A percentile compares a stretch with the other conserved stretches of the same genome.
Evolutionary conservation across 257 asterid genomes (phyloP).

Genomic region (Lavandula angustifolia): DNA sequence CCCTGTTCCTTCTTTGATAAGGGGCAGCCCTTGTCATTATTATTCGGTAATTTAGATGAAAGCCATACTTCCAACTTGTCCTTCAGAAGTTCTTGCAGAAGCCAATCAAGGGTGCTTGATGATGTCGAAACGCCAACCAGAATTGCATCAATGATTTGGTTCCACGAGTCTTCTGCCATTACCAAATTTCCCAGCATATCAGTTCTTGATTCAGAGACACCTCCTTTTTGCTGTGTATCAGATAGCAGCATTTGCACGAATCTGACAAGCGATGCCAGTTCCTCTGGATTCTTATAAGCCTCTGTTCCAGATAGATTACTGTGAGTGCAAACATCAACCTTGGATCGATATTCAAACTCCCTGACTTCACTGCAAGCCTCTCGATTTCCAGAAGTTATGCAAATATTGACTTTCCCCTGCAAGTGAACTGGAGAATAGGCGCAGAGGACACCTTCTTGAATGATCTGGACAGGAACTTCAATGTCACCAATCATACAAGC

Average conservation of each 20-base stretch:
- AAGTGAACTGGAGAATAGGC: constrained; percentile 75
- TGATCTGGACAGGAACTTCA: constrained; percentile 80
- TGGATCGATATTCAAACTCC: constrained; percentile 74
- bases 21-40: constrained; percentile 38
- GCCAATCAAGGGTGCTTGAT: constrained; percentile 68
- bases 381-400: constrained; percentile 72
- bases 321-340: constrained; percentile 44
- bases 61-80: constrained; percentile 82
- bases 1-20: constrained; percentile 93
- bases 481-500: constrained; percentile 91
- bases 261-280: constrained; percentile 70
- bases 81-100: constrained; percentile 81
- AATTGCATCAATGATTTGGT: constrained; percentile 64
- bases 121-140: constrained; percentile 60
- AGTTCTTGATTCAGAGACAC: constrained; percentile 42
- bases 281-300: constrained; percentile 56
- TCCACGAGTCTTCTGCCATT: constrained; percentile 61
- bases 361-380: constrained; percentile 89
- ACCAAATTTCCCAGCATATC: constrained; percentile 51
- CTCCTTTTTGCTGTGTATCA: constrained; percentile 43
- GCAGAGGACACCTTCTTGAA: constrained; percentile 84
- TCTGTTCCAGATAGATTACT: constrained; percentile 47
- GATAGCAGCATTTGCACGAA: constrained; percentile 82
- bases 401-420: constrained; percentile 76
- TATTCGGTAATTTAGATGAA: constrained; percentile 48